Conservation (phyloP, 2,329 filamentous ascomycete species). For the Rhytidhysteron rufulum region DNA sequence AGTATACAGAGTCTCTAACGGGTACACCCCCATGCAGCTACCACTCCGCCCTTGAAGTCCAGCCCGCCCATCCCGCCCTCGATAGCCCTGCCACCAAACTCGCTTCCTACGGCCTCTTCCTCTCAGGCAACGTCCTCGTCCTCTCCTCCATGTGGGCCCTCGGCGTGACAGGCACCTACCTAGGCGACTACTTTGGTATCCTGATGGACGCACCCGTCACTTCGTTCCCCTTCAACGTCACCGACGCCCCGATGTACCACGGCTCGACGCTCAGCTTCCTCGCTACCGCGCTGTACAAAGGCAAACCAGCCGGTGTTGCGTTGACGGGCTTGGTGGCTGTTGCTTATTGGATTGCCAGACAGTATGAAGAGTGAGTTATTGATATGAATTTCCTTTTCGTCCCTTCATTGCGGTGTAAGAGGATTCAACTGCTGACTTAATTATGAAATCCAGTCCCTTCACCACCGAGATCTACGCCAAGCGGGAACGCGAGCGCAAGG, state of each 20-base stretch:
- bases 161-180: conserved; percentile 90
- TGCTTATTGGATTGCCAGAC: conserved; percentile 76
- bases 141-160: conserved; percentile 86
- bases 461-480: conserved; percentile 90
- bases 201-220: conserved; percentile 94
- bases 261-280: conserved; percentile 91
- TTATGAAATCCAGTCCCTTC: conserved; percentile 59
- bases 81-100: conserved; percentile 56
- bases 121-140: conserved; percentile 76
- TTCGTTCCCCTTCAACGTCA: conserved; percentile 92
- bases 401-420: not conserved
- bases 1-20: too few species aligned
- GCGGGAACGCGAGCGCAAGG: conserved; percentile 56
- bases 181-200: conserved; percentile 98
- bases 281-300: conserved; percentile 77
- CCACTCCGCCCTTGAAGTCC: conserved; percentile 73
- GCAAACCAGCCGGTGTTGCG: conserved; percentile 80
- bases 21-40: conserved; percentile 65
- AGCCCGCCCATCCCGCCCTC: conserved; percentile 73
- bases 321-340: conserved; percentile 71
- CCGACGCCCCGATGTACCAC: conserved; percentile 91
- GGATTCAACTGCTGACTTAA: conserved; percentile 1
- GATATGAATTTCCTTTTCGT: conserved; percentile 4
- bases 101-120: conserved; percentile 68
- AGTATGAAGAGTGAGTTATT: conserved; percentile 69